Evolutionary conservation across 768 basidiomycete genomes (phyloP), one percentile per base, ranked within the genome.

Genomic region (Neoboletus magnificus): DNA sequence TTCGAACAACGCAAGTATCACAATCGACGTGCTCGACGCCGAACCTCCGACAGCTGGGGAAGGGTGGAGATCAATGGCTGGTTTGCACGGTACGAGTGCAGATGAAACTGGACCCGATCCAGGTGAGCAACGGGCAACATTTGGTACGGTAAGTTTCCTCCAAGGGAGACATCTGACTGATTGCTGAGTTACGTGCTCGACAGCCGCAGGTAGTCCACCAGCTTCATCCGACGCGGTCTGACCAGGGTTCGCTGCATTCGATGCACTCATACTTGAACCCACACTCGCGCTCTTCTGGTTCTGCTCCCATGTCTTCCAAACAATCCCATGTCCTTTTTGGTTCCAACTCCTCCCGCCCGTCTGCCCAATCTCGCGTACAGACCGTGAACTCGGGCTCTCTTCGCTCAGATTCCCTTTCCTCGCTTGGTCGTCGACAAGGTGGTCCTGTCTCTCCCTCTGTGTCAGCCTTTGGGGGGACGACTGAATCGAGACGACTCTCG

Each of bases 11-110:
- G 72, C 64, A 8, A 61, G 68, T 15, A 23, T 84, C 51, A 70
- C 77, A 4, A 78, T 84, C 20, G 86, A 89, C 63, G 65, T 87
- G 6, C 71, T 88, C 16, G 89, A 91, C 57, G 85, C 88, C 33
- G 84, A 77, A 23, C 88, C 89, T 9, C 88, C 89, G 3, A 65
- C 66, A 52, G 82, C 87, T 25, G 77, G 77, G 20, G 81, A 79
- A 52, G 74, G 79, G 5, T 90, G 89, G 89, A 75, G 82, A 55
- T 74, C 74, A 12, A 72, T 89, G 56, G 64, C 76, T 35, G 73
- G 72, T 20, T 53, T 67, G 20, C 54, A 48, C 12, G 52, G 52
- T 37, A 5, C 68, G 67, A 41, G 50, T 52, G 40, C 57, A 0
- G 46, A 56, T 6, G 59, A 64, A 54, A 54, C 42, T 48, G 62